Conservation (phyloP, 257 asterid genomes). For the Gardenia jasminoides region DNA sequence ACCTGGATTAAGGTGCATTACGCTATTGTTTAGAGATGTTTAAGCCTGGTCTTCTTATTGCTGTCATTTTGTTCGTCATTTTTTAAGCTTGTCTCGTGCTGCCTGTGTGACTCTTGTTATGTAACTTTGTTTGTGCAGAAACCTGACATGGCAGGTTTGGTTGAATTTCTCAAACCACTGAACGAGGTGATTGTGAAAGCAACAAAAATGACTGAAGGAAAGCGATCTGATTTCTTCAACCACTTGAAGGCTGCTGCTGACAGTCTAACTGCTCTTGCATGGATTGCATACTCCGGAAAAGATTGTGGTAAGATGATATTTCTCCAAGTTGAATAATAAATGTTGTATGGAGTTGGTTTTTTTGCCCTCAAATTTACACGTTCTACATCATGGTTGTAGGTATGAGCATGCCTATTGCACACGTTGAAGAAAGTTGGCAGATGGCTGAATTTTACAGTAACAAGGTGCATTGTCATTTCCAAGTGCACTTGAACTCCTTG, state of each 20-base stretch:
- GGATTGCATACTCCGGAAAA: conserved; percentile 95
- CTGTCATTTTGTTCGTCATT: background rate
- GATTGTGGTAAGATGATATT: conserved; percentile 63
- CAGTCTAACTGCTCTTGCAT: conserved; percentile 78
- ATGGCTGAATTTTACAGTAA: conserved; percentile 95
- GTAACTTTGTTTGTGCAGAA: conserved; percentile 50
- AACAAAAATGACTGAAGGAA: conserved; percentile 73
- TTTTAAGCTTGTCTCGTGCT: background rate
- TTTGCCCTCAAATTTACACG: conserved; percentile 7
- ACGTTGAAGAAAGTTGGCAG: conserved; percentile 99
- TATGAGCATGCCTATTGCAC: conserved; percentile 95
- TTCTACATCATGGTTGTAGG: conserved; percentile 42
- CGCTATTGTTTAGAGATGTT: background rate
- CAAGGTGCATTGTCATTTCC: conserved; percentile 50
- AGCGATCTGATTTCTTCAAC: conserved; percentile 68
- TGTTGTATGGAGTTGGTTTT: background rate
- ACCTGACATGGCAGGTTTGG: conserved; percentile 73
- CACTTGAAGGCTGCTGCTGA: conserved; percentile 92
- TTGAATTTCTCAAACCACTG: conserved; percentile 84
- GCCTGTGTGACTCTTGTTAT: background rate
- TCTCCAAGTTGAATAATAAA: background rate
- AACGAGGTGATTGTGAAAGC: conserved; percentile 70
- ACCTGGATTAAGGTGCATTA: background rate
- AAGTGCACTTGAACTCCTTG: background rate
- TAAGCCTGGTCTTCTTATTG: background rate